These are phyloP conservation scores for Paracamarosporium sp. DNA, from an alignment of 2,329 filamentous ascomycete genomes.

Conservation along the genomic window DNA sequence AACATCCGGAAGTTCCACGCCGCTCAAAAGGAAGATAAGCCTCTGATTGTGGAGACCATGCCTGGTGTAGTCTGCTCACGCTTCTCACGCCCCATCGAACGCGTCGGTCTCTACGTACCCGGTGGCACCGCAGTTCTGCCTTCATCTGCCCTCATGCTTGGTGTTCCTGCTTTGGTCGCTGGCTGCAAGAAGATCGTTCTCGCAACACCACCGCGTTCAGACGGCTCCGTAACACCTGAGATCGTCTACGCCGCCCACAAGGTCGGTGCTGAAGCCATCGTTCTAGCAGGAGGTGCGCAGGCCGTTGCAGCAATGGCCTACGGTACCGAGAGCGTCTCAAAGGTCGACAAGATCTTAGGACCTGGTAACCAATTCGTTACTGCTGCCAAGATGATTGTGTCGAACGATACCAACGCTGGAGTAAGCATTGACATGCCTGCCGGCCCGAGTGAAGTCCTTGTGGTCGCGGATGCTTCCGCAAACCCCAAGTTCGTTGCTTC, in stretches of 20 bases:
- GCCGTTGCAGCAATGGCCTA: conserved; percentile 97
- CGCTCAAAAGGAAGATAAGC: conserved; percentile 84
- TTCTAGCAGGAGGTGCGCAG: conserved; percentile 93
- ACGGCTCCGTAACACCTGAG: conserved; percentile 92
- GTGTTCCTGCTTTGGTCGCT: conserved; percentile 96
- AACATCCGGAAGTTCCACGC: conserved; percentile 95
- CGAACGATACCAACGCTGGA: conserved; percentile 94
- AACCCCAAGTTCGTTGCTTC: conserved; percentile 96
- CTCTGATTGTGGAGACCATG: conserved; percentile 93
- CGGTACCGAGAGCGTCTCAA: conserved; percentile 90
- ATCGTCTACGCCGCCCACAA: conserved; percentile 98
- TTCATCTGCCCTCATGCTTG: conserved; percentile 96
- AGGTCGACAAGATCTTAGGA: conserved; percentile 98
- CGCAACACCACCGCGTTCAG: conserved; percentile 86
- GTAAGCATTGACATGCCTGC: conserved; percentile 99
- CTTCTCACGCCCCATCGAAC: conserved; percentile 89
- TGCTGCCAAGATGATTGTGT: conserved; percentile 97
- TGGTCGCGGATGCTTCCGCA: conserved; percentile 85
- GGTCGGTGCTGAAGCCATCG: conserved; percentile 93
- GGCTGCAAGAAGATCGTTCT: conserved; percentile 95
- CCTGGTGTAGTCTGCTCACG: conserved; percentile 94
- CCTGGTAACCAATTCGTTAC: conserved; percentile 99
- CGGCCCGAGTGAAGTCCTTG: conserved; percentile 94
- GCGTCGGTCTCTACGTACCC: conserved; percentile 95
- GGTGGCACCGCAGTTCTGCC: conserved; percentile 97